Base-by-base conservation (phyloP, 2,329 filamentous ascomycete species). In the Emmonsiellopsis sp. region DNA sequence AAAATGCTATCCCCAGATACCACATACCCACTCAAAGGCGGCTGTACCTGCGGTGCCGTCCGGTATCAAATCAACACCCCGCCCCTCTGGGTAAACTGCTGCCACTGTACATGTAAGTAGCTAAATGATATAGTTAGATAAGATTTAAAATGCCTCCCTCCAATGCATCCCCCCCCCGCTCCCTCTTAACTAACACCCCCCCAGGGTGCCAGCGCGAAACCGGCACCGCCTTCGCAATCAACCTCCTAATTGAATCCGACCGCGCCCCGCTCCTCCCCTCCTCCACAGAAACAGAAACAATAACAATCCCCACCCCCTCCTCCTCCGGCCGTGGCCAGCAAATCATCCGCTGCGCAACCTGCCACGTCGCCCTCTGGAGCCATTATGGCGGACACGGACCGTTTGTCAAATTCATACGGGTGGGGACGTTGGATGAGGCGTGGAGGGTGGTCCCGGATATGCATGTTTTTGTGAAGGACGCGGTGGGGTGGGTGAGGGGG, bases 401-500 rank as follows among this genome's bases (percentile, higher is more conserved):
- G 7, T 45, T 64, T 51, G 51, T 71, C 9, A 61, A 64, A 13
- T 76, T 70, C 57, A 58, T 79, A 8, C 68, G 73, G 40, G 70
- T 67, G 30, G 74, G 76, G 2, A 78, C 75, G 9, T 64, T 79
- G 47, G 75, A 76, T 59, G 63, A 68, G 6, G 63, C 65, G 56
- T 60, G 67, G 51, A 7, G 35, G 2, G 58, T 74, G 7, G 64
- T 66, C n/a, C 75, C 75, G 1, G 72, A 76, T 59, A 67, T 73
- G 16, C 74, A 79, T 61, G 73, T 77, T 50, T 79, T 76, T 51
- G 57, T 57, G 2, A 65, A 70, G 45, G 69, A 26, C 3, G 20
- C 20, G 20, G 20, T 1, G 20, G 20, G 20, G 20, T 26, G 20
- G 20, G 20, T 26, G 2, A 26, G 2, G 20, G 20, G 20, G 20